Conservation (phyloP, 192 early-diverging fungal species). For the Glomus cerebriforme region DNA sequence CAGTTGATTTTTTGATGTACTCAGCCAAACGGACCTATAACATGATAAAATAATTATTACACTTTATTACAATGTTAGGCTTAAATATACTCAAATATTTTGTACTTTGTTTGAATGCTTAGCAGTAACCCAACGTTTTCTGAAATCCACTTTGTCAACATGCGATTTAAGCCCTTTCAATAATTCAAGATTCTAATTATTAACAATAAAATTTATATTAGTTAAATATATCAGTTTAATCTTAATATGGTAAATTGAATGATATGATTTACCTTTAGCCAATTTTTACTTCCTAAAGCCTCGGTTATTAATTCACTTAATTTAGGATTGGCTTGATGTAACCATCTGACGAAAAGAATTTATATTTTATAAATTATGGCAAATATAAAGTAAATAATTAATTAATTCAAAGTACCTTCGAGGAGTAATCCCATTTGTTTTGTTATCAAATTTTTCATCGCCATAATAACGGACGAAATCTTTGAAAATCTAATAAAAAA, state of each 20-base stretch:
- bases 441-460: conserved; percentile 88
- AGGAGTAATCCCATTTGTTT: conserved; percentile 98
- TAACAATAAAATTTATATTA: not conserved
- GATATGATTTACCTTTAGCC: conserved; percentile 48
- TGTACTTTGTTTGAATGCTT: conserved; percentile 87
- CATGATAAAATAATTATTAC: not conserved
- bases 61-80: not conserved
- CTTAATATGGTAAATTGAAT: not conserved
- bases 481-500: conserved; percentile 65
- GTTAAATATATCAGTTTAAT: not conserved
- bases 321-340: conserved; percentile 94
- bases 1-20: conserved; percentile 72
- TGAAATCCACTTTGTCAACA: conserved; percentile 71
- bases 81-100: too few species aligned
- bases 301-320: conserved; percentile 81
- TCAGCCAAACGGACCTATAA: conserved; percentile 73
- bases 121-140: conserved; percentile 84
- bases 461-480: conserved; percentile 93
- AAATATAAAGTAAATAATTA: not conserved
- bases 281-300: conserved; percentile 72
- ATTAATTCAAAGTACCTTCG: conserved; percentile 47
- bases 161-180: conserved; percentile 65
- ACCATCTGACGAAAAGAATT: conserved; percentile 67
- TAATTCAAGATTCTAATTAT: conserved; percentile 63
- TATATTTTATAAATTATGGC: conserved; percentile 11